These are phyloP conservation scores for Periconia digitata DNA, from an alignment of 2,329 filamentous ascomycete species.

Conservation along the genomic window DNA sequence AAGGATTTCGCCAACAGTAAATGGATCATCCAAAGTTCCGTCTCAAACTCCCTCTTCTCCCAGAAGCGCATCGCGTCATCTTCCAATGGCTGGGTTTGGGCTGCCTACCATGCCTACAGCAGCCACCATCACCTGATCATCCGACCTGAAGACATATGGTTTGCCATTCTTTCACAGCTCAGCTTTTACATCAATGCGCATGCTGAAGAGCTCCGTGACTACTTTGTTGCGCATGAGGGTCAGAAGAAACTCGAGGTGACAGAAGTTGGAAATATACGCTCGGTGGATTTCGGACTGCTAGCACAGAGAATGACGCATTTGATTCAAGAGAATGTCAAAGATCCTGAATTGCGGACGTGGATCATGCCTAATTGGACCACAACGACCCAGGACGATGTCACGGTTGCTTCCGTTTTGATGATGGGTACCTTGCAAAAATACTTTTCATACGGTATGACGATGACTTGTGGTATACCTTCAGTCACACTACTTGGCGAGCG, in stretches of 20 bases:
- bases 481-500: constrained; percentile 55
- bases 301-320: constrained; percentile 40
- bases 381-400: constrained; percentile 48
- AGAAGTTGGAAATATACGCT: constrained; percentile 16
- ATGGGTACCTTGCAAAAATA: constrained; percentile 57
- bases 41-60: background rate
- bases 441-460: constrained; percentile 42
- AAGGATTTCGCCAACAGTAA: background rate
- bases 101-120: constrained; percentile 4
- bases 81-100: constrained; percentile 3
- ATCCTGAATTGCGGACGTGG: constrained; percentile 49
- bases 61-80: background rate
- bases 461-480: constrained; percentile 52
- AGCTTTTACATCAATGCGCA: constrained; percentile 19
- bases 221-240: constrained; percentile 35
- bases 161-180: constrained; percentile 19
- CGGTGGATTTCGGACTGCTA: background rate
- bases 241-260: constrained; percentile 11
- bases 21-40: background rate
- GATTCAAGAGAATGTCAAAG: constrained; percentile 47
- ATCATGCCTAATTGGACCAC: constrained; percentile 58
- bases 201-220: constrained; percentile 12
- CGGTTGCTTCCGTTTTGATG: constrained; percentile 51
- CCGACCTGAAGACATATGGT: constrained; percentile 25
- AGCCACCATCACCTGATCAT: constrained; percentile 17